Percentiles rank a stretch among this genome's conserved stretches.
Conservation (phyloP, 805 yeast species). For the Teunomyces gatunensis region DNA sequence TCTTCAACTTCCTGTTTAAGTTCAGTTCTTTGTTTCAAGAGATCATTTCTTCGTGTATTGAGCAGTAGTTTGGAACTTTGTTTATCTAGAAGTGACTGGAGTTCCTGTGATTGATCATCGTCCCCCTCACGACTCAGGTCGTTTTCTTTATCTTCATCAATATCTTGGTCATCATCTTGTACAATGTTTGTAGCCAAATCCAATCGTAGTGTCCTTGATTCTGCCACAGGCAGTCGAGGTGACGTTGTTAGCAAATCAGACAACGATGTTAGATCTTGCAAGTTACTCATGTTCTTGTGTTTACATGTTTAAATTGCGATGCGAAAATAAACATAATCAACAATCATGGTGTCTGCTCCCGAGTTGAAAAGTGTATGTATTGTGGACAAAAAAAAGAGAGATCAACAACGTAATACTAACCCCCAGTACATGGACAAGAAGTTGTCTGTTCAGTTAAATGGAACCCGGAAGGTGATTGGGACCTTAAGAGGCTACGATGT, state of each 20-base stretch:
- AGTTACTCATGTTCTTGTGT: slow-evolving; percentile 16
- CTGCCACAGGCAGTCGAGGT: slow-evolving; percentile 11
- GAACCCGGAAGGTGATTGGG: slow-evolving; percentile 77
- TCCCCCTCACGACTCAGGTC: not conserved
- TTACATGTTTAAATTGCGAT: not conserved
- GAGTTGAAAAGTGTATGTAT: slow-evolving; percentile 53
- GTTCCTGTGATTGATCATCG: not conserved
- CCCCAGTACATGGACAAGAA: slow-evolving; percentile 72
- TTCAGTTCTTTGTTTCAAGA: slow-evolving; percentile 17
- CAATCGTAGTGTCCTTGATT: slow-evolving; percentile 7
- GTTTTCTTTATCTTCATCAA: not conserved
- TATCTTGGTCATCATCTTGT: not conserved
- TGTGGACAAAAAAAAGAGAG: not conserved
- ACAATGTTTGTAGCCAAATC: slow-evolving; percentile 7
- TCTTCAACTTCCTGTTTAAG: slow-evolving; percentile 16
- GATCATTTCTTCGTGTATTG: slow-evolving; percentile 13
- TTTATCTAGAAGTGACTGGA: not conserved
- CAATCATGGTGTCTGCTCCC: slow-evolving; percentile 57
- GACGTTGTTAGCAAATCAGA: slow-evolving; percentile 27
- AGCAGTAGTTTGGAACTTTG: slow-evolving; percentile 16
- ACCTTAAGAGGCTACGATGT: slow-evolving; percentile 81
- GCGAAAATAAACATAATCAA: slow-evolving; percentile 1
- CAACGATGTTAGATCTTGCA: slow-evolving; percentile 23
- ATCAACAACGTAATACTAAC: slow-evolving; percentile 18
- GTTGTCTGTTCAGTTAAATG: slow-evolving; percentile 72